A percentile compares a stretch with the other conserved stretches of the same genome.
phyloP scores from a whole-genome alignment of 805 yeast genomes.

The Monosporozyma servazzii region DNA sequence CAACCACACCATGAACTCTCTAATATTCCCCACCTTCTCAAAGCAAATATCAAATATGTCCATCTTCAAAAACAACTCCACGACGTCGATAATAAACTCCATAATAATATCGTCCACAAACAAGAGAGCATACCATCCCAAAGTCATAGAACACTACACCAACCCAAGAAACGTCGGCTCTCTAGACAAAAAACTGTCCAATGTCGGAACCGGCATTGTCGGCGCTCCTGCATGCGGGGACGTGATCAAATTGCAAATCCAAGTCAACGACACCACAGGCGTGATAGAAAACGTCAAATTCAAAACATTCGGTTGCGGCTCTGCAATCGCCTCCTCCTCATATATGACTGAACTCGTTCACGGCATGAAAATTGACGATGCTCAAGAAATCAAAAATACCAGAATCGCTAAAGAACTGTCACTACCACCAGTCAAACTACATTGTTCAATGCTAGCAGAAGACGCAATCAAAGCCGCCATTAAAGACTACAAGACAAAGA shows the following conservation, averaged over 20 bases:
- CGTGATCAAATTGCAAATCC: constrained; percentile 94
- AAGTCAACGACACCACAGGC: constrained; percentile 85
- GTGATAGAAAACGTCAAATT: constrained; percentile 90
- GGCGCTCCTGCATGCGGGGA: constrained; percentile 99
- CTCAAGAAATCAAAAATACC: constrained; percentile 85
- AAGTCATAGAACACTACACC: constrained; percentile 90
- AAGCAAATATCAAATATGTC: background rate
- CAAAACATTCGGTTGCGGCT: constrained; percentile 98
- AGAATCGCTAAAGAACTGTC: constrained; percentile 90
- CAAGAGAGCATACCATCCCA: constrained; percentile 56
- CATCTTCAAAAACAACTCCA: background rate
- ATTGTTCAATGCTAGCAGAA: constrained; percentile 97
- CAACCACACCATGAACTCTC: constrained; percentile 3
- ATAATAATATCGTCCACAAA: background rate
- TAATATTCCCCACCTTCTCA: background rate
- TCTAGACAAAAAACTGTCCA: constrained; percentile 60
- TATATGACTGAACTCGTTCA: constrained; percentile 92
- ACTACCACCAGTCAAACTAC: constrained; percentile 93
- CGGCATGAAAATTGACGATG: constrained; percentile 91
- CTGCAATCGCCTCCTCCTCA: constrained; percentile 93
- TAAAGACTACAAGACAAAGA: constrained; percentile 85
- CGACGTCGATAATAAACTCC: background rate
- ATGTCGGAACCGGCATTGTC: constrained; percentile 94
- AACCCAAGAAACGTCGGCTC: constrained; percentile 97
- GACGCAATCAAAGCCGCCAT: constrained; percentile 97